Evolutionary conservation across 2,329 filamentous ascomycete species (phyloP).

Genomic region (Huntiella omanensis): DNA sequence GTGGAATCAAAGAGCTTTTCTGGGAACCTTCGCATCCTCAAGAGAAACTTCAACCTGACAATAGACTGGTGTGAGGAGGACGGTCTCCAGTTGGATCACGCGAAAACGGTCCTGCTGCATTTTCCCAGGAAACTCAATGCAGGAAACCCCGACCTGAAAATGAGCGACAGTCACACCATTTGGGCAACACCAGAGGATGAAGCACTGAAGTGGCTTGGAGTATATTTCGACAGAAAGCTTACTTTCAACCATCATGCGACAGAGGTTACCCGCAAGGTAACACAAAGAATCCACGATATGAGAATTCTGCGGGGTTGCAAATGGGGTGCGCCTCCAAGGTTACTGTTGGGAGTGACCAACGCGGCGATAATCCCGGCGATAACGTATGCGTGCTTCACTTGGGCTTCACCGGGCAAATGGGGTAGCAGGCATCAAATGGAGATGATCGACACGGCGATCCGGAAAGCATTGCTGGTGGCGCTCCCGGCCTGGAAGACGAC

Average conservation of each 20-base stretch:
- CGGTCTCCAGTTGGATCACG: neutral
- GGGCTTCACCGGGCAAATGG: too few relatives aligned
- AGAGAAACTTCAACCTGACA: neutral
- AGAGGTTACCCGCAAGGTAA: too few relatives aligned
- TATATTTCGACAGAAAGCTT: neutral
- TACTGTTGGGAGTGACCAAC: too few relatives aligned
- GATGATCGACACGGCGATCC: too few relatives aligned
- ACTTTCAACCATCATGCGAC: neutral
- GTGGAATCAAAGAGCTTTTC: neutral
- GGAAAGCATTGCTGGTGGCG: too few relatives aligned
- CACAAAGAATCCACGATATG: too few relatives aligned
- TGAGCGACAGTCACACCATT: neutral
- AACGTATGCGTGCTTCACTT: too few relatives aligned
- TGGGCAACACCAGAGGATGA: neutral
- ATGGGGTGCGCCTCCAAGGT: too few relatives aligned
- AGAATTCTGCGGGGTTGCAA: too few relatives aligned
- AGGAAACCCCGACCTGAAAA: neutral
- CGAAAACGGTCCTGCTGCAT: neutral
- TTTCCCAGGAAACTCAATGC: neutral
- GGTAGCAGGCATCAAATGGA: too few relatives aligned
- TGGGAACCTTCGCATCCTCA: neutral
- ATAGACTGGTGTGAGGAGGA: neutral
- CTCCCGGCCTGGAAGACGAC: too few relatives aligned
- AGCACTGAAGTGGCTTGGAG: neutral
- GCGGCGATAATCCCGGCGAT: too few relatives aligned